Evolutionary conservation across 257 asterid genomes (phyloP).

Genomic region (Solanum lycopersicoides): DNA sequence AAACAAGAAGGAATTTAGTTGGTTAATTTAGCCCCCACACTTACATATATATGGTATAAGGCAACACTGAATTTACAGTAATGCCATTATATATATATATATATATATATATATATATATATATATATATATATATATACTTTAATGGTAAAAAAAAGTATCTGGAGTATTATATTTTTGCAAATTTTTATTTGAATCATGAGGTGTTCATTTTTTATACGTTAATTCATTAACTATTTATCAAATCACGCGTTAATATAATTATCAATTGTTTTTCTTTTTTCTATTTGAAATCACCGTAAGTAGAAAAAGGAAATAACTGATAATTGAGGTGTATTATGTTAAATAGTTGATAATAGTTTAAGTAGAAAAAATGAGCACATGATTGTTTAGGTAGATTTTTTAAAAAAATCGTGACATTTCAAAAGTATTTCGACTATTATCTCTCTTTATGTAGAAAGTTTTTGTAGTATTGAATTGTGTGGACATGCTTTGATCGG

Average conservation of each 20-base stretch:
- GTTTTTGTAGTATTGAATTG: background rate
- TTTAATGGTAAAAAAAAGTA: background rate
- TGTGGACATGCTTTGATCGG: background rate
- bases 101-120: too few relatives aligned
- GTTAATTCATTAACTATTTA: background rate
- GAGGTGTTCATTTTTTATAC: background rate
- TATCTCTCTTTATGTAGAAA: background rate
- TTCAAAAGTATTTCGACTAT: background rate
- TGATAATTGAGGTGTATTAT: background rate
- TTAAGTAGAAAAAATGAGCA: fast-evolving
- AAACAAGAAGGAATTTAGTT: background rate
- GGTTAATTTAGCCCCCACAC: constrained; percentile 7
- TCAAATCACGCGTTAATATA: background rate
- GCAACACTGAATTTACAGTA: background rate
- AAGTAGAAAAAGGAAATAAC: fast-evolving
- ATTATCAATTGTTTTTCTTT: too few relatives aligned
- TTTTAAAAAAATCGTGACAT: too few relatives aligned
- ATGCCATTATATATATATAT: background rate
- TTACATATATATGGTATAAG: constrained; percentile 31
- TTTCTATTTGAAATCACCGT: too few relatives aligned
- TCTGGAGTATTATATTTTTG: background rate
- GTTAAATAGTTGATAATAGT: background rate
- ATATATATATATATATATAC: too few relatives aligned
- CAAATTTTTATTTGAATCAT: too few relatives aligned
- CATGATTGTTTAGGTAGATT: background rate